Evolutionary conservation across 495 filamentous ascomycete species (phyloP).

Genomic region (Jackrogersella multiformis): DNA sequence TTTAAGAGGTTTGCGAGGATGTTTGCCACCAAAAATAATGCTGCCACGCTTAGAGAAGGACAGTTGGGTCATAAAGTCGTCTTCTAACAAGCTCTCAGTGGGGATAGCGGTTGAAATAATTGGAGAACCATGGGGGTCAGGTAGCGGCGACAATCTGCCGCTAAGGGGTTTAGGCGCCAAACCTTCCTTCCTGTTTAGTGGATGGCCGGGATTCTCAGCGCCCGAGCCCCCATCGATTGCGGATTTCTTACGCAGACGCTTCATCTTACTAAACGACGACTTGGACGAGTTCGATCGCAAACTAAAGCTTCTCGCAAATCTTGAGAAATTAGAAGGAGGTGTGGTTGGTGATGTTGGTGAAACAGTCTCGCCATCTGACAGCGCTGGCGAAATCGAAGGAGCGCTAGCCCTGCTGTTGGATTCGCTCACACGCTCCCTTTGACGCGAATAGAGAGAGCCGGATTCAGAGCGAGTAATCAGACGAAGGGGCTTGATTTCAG

Average conservation of each 20-base stretch:
- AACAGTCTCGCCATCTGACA: slow-evolving; percentile 39
- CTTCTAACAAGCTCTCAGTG: slow-evolving; percentile 61
- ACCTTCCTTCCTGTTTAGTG: slow-evolving; percentile 43
- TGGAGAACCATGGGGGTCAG: slow-evolving; percentile 48
- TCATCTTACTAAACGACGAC: slow-evolving; percentile 39
- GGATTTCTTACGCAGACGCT: slow-evolving; percentile 50
- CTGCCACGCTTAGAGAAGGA: slow-evolving; percentile 71
- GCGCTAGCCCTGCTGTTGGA: slow-evolving; percentile 42
- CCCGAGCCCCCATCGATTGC: slow-evolving; percentile 29
- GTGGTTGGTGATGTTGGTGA: slow-evolving; percentile 48
- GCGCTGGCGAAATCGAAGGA: slow-evolving; percentile 32
- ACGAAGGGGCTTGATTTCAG: slow-evolving; percentile 37
- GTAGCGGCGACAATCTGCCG: slow-evolving; percentile 32
- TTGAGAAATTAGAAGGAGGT: slow-evolving; percentile 45
- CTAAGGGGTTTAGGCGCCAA: slow-evolving; percentile 39
- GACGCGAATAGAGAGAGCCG: slow-evolving; percentile 38
- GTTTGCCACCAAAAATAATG: slow-evolving; percentile 67
- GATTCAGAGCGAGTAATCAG: slow-evolving; percentile 35
- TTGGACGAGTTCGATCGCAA: slow-evolving; percentile 45
- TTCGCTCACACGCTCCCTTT: slow-evolving; percentile 47
- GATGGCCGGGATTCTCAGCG: slow-evolving; percentile 30
- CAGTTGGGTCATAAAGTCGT: slow-evolving; percentile 58
- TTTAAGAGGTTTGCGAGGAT: slow-evolving; percentile 43
- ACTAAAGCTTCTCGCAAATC: slow-evolving; percentile 52
- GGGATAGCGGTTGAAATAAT: slow-evolving; percentile 62